These are phyloP conservation scores for Boechera divaricarpa DNA, from an alignment of 345 rosid species.

Conservation along the genomic window DNA sequence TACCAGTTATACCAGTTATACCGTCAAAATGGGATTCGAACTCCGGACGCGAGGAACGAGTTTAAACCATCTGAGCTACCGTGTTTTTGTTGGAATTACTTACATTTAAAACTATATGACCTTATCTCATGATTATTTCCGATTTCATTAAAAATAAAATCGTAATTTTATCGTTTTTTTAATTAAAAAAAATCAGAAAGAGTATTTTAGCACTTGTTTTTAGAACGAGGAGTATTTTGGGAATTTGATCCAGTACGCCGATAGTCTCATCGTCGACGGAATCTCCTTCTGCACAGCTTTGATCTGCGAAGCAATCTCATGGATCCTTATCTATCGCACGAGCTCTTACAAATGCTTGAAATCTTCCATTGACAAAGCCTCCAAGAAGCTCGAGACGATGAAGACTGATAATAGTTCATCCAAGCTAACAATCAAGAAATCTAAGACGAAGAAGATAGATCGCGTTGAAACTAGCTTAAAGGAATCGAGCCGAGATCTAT, in stretches of 20 bases:
- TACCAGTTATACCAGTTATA: no score
- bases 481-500: slow-evolving; percentile 92
- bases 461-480: slow-evolving; percentile 91
- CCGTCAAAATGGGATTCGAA: no score
- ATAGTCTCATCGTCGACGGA: slow-evolving; percentile 79
- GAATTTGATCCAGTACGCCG: slow-evolving; percentile 52
- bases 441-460: slow-evolving; percentile 93
- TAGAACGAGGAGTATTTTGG: no score
- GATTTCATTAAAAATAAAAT: no score
- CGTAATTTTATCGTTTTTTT: no score
- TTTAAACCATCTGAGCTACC: no score
- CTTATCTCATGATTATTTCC: no score
- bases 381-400: slow-evolving; percentile 95
- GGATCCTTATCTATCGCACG: slow-evolving; percentile 96
- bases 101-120: no score
- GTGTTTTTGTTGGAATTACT: no score
- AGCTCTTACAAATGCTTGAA: slow-evolving; percentile 88
- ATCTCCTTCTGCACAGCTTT: slow-evolving; percentile 95
- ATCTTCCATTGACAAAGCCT: slow-evolving; percentile 90
- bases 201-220: no score
- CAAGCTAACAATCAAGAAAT: slow-evolving; percentile 64
- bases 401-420: slow-evolving; percentile 63
- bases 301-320: slow-evolving; percentile 92
- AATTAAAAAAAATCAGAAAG: no score
- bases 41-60: no score